These are phyloP conservation scores for Torulaspora gathmanii DNA, from an alignment of 805 yeast genomes.

Conservation along the genomic window DNA sequence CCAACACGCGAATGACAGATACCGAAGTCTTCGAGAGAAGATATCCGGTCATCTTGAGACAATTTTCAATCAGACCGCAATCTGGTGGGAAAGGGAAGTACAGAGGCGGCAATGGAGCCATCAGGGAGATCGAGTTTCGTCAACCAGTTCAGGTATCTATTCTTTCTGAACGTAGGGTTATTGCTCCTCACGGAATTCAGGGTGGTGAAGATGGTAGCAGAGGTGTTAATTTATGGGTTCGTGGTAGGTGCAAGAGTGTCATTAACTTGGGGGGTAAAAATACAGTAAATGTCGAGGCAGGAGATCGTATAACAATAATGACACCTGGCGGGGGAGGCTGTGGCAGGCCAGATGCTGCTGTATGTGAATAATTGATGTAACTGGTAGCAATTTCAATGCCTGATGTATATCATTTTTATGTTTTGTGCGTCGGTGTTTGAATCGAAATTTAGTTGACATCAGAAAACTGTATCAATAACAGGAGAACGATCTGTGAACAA, in stretches of 20 bases:
- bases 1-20: slow-evolving; percentile 89
- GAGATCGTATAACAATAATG: slow-evolving; percentile 61
- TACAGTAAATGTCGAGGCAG: slow-evolving; percentile 50
- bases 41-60: slow-evolving; percentile 74
- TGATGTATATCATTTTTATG: background rate
- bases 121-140: slow-evolving; percentile 79
- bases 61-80: slow-evolving; percentile 61
- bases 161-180: slow-evolving; percentile 76
- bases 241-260: slow-evolving; percentile 31
- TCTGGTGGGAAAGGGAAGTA: slow-evolving; percentile 79
- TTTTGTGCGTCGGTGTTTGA: too few relatives aligned
- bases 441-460: too few relatives aligned
- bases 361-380: too few relatives aligned
- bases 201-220: slow-evolving; percentile 77
- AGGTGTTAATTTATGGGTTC: slow-evolving; percentile 61
- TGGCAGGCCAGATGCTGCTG: slow-evolving; percentile 37
- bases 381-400: background rate
- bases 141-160: slow-evolving; percentile 71
- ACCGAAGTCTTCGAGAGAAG: slow-evolving; percentile 84
- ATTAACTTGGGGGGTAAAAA: slow-evolving; percentile 68
- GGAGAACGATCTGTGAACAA: too few relatives aligned
- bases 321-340: slow-evolving; percentile 91
- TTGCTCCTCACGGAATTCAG: slow-evolving; percentile 78
- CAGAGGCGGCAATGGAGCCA: slow-evolving; percentile 80
- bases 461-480: too few relatives aligned